phyloP scores from a whole-genome alignment of 345 rosid genomes.

The Eucalyptus sp. region DNA sequence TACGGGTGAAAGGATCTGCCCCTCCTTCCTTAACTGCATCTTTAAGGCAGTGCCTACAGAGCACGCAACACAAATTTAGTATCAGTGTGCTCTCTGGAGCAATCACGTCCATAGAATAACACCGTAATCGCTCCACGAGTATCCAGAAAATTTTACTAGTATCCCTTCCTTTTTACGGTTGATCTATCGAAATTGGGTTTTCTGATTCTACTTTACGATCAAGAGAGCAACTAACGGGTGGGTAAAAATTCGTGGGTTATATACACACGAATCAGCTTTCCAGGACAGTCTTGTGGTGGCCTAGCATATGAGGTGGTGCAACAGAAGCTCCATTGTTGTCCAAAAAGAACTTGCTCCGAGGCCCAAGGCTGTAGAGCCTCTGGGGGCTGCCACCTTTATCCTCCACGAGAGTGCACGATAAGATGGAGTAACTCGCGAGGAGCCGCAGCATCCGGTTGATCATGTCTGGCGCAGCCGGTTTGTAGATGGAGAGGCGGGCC shows the following conservation, averaged over 20 bases:
- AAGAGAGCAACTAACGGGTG: slow-evolving; percentile 7
- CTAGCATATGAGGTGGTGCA: background rate
- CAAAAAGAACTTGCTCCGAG: background rate
- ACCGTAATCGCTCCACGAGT: background rate
- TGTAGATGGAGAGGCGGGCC: background rate
- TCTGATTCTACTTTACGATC: background rate
- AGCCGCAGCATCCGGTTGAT: background rate
- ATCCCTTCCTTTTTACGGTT: background rate
- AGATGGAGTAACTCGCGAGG: background rate
- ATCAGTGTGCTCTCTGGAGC: background rate
- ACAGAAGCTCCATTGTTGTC: background rate
- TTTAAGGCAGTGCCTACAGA: background rate
- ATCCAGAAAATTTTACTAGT: background rate
- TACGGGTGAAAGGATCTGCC: background rate
- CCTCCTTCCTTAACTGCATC: background rate
- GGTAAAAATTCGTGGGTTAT: background rate
- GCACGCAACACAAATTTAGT: background rate
- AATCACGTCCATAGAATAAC: background rate
- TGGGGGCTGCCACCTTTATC: background rate
- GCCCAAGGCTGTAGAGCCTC: background rate
- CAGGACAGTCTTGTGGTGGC: background rate
- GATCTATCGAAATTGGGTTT: background rate
- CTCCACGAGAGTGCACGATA: background rate
- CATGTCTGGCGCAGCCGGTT: background rate
- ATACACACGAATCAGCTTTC: background rate